These are phyloP conservation scores for Mucor mucedo DNA, from an alignment of 371 early-diverging fungal species.

Conservation along the genomic window DNA sequence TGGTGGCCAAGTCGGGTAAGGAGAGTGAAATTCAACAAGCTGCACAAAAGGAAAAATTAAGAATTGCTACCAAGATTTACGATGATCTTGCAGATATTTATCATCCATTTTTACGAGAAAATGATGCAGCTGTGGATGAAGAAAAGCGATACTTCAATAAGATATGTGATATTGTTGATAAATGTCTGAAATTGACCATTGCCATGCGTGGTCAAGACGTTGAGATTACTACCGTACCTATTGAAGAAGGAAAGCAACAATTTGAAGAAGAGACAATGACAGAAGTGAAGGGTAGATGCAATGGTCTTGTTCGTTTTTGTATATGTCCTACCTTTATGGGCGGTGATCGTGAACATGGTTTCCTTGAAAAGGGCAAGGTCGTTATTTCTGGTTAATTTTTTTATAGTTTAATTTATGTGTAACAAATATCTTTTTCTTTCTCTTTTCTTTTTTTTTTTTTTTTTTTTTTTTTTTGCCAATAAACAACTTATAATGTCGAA, in stretches of 20 bases:
- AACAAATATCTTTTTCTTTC: neutral
- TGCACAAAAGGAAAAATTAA: slow-evolving; percentile 42
- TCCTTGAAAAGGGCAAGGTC: slow-evolving; percentile 56
- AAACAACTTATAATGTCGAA: neutral
- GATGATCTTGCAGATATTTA: slow-evolving; percentile 51
- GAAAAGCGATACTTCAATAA: slow-evolving; percentile 48
- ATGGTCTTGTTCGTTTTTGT: slow-evolving; percentile 36
- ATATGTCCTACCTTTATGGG: slow-evolving; percentile 45
- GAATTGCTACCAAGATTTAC: slow-evolving; percentile 42
- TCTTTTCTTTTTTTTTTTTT: neutral
- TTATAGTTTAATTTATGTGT: slow-evolving; percentile 9
- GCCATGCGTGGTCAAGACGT: slow-evolving; percentile 66
- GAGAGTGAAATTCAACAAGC: slow-evolving; percentile 52
- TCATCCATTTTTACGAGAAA: slow-evolving; percentile 51
- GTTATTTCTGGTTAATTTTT: slow-evolving; percentile 33
- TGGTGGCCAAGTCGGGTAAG: slow-evolving; percentile 54
- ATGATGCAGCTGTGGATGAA: slow-evolving; percentile 41
- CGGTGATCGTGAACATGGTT: slow-evolving; percentile 49
- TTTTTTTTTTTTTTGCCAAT: neutral
- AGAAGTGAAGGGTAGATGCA: slow-evolving; percentile 38
- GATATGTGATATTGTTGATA: slow-evolving; percentile 59
- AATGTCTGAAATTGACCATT: slow-evolving; percentile 54
- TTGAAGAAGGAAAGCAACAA: slow-evolving; percentile 48
- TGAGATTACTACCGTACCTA: slow-evolving; percentile 52
- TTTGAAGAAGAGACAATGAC: slow-evolving; percentile 55